phyloP scores from a whole-genome alignment of 768 basidiomycete species.

The Naganishia friedmannii region DNA sequence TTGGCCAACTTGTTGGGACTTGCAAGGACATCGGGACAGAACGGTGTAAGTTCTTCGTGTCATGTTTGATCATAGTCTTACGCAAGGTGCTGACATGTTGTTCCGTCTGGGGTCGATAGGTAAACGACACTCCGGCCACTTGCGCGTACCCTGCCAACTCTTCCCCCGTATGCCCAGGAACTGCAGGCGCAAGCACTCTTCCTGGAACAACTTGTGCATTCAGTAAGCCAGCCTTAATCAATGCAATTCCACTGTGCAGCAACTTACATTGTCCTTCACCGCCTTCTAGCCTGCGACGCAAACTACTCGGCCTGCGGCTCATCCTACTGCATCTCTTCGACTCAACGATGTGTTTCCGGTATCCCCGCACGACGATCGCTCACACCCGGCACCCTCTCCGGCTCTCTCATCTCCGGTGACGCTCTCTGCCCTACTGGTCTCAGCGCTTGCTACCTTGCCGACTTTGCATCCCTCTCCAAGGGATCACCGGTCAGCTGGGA shows the following conservation, averaged over 20 bases:
- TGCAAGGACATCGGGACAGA: background rate
- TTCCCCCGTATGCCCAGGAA: background rate
- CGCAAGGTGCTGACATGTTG: background rate
- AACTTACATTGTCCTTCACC: background rate
- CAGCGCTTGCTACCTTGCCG: background rate
- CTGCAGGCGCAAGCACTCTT: background rate
- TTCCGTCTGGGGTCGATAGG: background rate
- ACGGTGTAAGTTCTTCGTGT: background rate
- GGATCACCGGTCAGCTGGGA: conserved; percentile 7
- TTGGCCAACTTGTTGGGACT: background rate
- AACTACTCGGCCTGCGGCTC: background rate
- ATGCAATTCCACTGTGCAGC: background rate
- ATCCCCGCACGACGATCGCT: conserved; percentile 5
- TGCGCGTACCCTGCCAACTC: conserved; percentile 15
- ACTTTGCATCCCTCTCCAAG: background rate
- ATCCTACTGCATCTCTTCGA: background rate
- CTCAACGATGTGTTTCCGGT: conserved; percentile 9
- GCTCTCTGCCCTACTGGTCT: conserved; percentile 13
- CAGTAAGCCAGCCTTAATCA: background rate
- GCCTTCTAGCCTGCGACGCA: conserved; percentile 1
- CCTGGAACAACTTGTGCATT: conserved; percentile 15
- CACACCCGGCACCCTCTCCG: background rate
- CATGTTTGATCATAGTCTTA: no score
- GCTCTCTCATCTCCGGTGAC: background rate
- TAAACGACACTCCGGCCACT: background rate